These are phyloP conservation scores for Pythium graminicola DNA, from an alignment of 352 stramenopile genomes.

Conservation along the genomic window DNA sequence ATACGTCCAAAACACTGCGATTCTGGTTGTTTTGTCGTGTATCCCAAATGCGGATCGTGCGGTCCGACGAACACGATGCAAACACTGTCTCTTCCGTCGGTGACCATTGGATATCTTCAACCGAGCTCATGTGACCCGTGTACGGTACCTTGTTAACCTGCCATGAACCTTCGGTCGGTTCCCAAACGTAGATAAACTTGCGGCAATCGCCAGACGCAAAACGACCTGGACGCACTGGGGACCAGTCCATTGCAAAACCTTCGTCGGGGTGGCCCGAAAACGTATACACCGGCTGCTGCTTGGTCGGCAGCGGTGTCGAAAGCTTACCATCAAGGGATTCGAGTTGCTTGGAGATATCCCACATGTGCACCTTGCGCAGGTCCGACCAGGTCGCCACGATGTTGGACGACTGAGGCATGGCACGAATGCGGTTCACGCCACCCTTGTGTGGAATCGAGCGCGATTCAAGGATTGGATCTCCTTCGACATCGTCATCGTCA, in stretches of 20 bases:
- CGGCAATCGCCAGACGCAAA: conserved; percentile 96
- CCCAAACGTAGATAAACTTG: conserved; percentile 96
- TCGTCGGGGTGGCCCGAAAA: conserved; percentile 95
- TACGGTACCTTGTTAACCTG: conserved; percentile 87
- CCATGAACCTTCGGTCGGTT: conserved; percentile 68
- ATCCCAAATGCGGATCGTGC: conserved; percentile 97
- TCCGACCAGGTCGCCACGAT: conserved; percentile 98
- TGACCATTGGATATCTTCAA: conserved; percentile 99
- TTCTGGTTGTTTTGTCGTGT: conserved; percentile 86
- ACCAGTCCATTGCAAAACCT: conserved; percentile 99
- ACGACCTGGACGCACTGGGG: conserved; percentile 71
- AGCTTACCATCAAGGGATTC: conserved; percentile 82
- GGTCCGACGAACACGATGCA: conserved; percentile 92
- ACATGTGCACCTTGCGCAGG: conserved; percentile 93
- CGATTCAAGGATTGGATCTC: conserved; percentile 94
- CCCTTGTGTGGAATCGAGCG: conserved; percentile 93
- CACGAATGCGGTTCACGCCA: conserved; percentile 93
- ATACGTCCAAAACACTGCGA: conserved; percentile 88
- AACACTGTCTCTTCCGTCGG: conserved; percentile 96
- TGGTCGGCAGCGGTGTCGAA: conserved; percentile 39
- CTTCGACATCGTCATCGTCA: conserved; percentile 93
- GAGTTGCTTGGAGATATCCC: conserved; percentile 91
- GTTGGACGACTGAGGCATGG: conserved; percentile 93
- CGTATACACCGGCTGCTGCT: conserved; percentile 82
- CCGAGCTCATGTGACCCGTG: conserved; percentile 86